A percentile compares a stretch with the other conserved stretches of the same genome.
phyloP scores from a whole-genome alignment of 352 stramenopile genomes.

The Bremia lactucae region DNA sequence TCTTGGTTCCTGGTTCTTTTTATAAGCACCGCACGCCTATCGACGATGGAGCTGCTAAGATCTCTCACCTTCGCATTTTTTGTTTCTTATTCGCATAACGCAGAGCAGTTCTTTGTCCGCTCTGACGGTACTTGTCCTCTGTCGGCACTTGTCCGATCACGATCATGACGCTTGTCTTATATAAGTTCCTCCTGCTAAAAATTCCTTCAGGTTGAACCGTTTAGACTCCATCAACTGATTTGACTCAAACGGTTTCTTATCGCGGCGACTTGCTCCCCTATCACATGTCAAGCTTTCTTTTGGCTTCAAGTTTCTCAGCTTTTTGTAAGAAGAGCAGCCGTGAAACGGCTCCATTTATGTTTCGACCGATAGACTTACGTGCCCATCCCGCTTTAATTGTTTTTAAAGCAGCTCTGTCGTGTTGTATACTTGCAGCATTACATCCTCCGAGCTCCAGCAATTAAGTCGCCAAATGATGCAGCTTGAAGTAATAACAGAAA shows the following conservation, averaged over 20 bases:
- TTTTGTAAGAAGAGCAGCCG: slow-evolving; percentile 39
- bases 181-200: slow-evolving; percentile 11
- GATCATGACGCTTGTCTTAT: slow-evolving; percentile 19
- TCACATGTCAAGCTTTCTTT: slow-evolving; percentile 30
- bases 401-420: slow-evolving; percentile 43
- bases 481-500: slow-evolving; percentile 4
- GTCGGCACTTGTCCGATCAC: slow-evolving; percentile 18
- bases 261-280: slow-evolving; percentile 36
- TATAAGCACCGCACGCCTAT: slow-evolving; percentile 24
- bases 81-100: slow-evolving; percentile 17
- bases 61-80: slow-evolving; percentile 25
- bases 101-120: slow-evolving; percentile 19
- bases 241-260: slow-evolving; percentile 19
- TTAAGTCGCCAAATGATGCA: slow-evolving; percentile 36
- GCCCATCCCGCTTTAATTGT: slow-evolving; percentile 39
- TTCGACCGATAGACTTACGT: slow-evolving; percentile 40
- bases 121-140: slow-evolving; percentile 18
- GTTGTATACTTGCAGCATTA: slow-evolving; percentile 49
- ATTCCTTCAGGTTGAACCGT: slow-evolving; percentile 12
- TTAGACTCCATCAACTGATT: slow-evolving; percentile 3
- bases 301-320: slow-evolving; percentile 24
- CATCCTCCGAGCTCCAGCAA: slow-evolving; percentile 51
- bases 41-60: slow-evolving; percentile 22
- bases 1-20: slow-evolving; percentile 22
- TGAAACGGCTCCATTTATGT: slow-evolving; percentile 43